Evolutionary conservation across 352 stramenopile genomes (phyloP), one percentile per base, ranked within the genome.

Genomic region (Phytophthora hibernalis): DNA sequence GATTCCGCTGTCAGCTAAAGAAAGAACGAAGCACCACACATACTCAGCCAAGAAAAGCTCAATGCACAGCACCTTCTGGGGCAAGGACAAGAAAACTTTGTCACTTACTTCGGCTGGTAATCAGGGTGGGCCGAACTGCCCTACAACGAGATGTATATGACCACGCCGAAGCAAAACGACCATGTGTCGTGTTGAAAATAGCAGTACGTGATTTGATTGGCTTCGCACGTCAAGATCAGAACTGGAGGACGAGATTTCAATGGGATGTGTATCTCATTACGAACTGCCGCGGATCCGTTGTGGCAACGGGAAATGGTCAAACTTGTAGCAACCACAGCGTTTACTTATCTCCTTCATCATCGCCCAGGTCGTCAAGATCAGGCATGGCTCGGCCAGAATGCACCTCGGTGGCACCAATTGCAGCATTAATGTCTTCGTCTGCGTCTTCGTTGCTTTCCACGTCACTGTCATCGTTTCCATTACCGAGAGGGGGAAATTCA

Each of bases 381-480:
- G 85, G 82, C 73, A 91, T 78, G 22, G 85, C 72, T 37, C 81
- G 81, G 20, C 79, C 81, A 8, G 76, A 64, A 45, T 93, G 83
- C 9, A 89, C 70, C 22, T 68, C 72, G 15, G 57, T 54, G 3
- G 5, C 56, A 28, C 24, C 38, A 44, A 44, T 18, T 13, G 21
- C 26, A 22, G 44, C 21, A 38, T 53, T 61, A 12, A 45, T 43
- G 16, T 73, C 64, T 9, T 68, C 52, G 1, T 80, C 66, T 50
- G 11, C 31, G 18, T 77, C 64, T 0, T 42, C 54, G 20, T 68
- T 58, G 54, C 45, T 77, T 67, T 71, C 52, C 42, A 67, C 63
- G 50, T 72, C 70, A 50, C 61, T 69, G 28, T 75, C 70, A 18
- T 76, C 68, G 26, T 58, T 74, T 18, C 72, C 61, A 47, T 79